These are phyloP conservation scores for Solanum pennellii DNA, from an alignment of 257 asterid species.

Conservation along the genomic window DNA sequence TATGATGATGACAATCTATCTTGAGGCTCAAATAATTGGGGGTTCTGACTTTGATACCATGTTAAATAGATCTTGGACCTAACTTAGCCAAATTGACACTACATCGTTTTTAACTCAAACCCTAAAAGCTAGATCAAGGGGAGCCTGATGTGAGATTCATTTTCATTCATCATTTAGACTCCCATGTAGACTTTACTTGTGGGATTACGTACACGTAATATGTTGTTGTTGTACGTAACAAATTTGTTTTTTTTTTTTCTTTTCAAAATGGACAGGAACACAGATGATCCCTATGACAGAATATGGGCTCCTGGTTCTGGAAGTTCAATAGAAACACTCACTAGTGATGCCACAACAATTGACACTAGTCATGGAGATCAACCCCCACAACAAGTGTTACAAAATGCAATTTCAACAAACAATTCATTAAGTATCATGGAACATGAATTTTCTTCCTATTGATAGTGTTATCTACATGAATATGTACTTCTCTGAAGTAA, in stretches of 20 bases:
- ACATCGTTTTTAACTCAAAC: not conserved
- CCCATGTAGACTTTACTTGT: not conserved
- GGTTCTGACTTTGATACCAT: not conserved
- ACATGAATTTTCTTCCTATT: slow-evolving; percentile 13
- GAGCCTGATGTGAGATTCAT: too few relatives aligned
- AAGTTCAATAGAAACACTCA: slow-evolving; percentile 1
- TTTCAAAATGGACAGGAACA: not conserved
- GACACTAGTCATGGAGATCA: not conserved
- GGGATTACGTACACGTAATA: not conserved
- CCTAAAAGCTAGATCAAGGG: too few relatives aligned
- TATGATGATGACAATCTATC: not conserved
- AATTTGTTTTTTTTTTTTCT: not conserved
- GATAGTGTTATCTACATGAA: slow-evolving; percentile 17
- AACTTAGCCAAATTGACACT: not conserved
- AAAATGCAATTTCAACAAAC: slow-evolving; percentile 24
- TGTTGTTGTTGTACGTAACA: not conserved
- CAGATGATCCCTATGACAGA: slow-evolving; percentile 38
- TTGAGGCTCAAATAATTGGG: not conserved
- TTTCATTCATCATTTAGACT: not conserved
- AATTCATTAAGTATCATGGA: not conserved
- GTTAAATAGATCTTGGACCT: not conserved
- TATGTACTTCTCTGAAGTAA: slow-evolving; percentile 48
- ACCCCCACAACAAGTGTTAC: slow-evolving; percentile 40
- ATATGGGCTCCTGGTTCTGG: slow-evolving; percentile 35
- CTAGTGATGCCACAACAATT: slow-evolving; percentile 3